Conservation (phyloP, 2,329 filamentous ascomycete species). For the Ophiostoma novo-ulmi region DNA sequence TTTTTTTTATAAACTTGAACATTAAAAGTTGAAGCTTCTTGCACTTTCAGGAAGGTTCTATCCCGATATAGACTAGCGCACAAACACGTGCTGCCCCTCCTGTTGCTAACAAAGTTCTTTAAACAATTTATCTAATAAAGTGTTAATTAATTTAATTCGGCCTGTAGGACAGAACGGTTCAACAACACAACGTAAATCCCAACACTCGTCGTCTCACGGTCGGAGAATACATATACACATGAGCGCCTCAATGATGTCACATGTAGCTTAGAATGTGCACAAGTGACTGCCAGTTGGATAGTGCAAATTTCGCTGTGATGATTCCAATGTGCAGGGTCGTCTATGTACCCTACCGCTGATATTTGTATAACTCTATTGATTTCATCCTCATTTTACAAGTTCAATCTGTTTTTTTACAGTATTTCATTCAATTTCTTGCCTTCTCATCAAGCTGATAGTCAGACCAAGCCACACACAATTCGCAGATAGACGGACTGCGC, state of each 20-base stretch:
- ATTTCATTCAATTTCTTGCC: background rate
- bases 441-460: background rate
- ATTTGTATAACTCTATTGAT: background rate
- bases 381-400: background rate
- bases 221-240: background rate
- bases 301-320: no score
- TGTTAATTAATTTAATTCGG: background rate
- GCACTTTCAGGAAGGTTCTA: constrained; percentile 35
- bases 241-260: constrained; percentile 8
- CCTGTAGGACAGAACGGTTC: background rate
- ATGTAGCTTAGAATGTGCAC: background rate
- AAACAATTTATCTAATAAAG: background rate
- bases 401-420: background rate
- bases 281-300: background rate
- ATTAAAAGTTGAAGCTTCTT: constrained; percentile 26
- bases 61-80: constrained; percentile 31
- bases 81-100: constrained; percentile 17
- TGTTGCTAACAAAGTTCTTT: background rate
- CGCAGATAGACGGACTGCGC: background rate
- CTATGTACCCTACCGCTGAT: background rate
- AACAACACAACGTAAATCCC: background rate
- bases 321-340: background rate
- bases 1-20: background rate
- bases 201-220: background rate
- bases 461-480: background rate